A percentile compares a stretch with the other conserved stretches of the same genome.
These are phyloP conservation scores for Corymbia maculata DNA, from an alignment of 345 rosid species.

Conservation along the genomic window DNA sequence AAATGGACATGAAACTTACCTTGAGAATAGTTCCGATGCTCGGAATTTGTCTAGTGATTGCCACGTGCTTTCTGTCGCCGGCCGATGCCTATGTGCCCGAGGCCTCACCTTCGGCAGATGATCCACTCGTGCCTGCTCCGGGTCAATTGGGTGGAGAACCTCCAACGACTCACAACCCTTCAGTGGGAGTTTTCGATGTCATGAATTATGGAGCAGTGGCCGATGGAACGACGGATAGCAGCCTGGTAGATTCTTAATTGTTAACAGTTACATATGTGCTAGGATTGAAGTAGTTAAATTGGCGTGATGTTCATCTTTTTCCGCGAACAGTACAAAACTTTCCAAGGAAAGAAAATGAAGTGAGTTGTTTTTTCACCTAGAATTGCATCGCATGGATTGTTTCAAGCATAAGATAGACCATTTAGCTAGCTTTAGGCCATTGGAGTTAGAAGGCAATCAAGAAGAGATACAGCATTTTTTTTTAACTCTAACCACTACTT, in stretches of 20 bases:
- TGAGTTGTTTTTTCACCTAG: not conserved
- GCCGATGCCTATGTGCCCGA: not conserved
- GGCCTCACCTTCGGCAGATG: not conserved
- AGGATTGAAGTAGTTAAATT: not conserved
- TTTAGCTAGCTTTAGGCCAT: not conserved
- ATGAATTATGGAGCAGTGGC: conserved; percentile 23
- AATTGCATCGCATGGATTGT: not conserved
- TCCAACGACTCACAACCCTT: not conserved
- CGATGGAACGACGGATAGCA: conserved; percentile 22
- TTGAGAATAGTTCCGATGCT: not conserved
- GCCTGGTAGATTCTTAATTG: conserved; percentile 4
- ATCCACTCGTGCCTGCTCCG: not conserved
- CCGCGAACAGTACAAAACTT: not conserved
- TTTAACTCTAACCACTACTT: not conserved
- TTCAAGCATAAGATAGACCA: not conserved
- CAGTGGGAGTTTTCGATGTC: conserved; percentile 14
- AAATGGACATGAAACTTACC: not conserved
- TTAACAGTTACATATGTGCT: not conserved
- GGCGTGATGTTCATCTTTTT: not conserved
- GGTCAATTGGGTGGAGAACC: not conserved
- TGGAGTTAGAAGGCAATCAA: not conserved
- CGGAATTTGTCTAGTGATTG: not conserved
- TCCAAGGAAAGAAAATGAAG: not conserved
- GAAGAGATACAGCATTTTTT: not conserved
- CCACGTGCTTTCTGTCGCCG: not conserved